Evolutionary conservation across 2,329 filamentous ascomycete genomes (phyloP), one percentile per base, ranked within the genome.

Genomic region (Colletotrichum aenigma): DNA sequence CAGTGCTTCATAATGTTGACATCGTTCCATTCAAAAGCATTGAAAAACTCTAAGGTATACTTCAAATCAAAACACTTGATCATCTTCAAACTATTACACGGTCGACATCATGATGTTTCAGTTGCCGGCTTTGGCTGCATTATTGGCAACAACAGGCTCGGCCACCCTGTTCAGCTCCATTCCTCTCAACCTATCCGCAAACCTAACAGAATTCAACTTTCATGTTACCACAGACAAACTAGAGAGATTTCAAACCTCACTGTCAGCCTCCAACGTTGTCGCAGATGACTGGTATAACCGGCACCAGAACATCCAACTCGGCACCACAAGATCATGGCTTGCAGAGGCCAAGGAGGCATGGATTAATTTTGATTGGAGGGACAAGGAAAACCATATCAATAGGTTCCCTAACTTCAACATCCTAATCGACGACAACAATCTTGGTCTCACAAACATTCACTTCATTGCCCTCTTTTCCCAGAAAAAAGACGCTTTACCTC

Each of bases 401-500:
- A 15, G 16, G n/a, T 56, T 56, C 21, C 52, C 52, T 16, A 56
- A 56, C 13, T 56, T 56, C 52, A 56, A 56, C 10, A 56, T 56
- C 12, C 13, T 21, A 56, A 56, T 56, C 52, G 21, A 56, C 12
- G 52, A 56, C 24, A 26, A 13, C 15, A 21, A 26, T 18, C 15
- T 56, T 56, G 21, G 52, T 15, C 6, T 13, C n/a, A 56, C 52
- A 10, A 56, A 26, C 4, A 56, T 56, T 26, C 52, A 56, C 24
- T 56, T 56, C 52, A 56, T 56, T 10, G 52, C 52, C 21, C 52
- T 56, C 7, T 56, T 26, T 56, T 91, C 90, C 1, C 77, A 84
- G 65, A 87, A 86, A 21, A 48, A 80, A 2, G 84, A 88, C 77
- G 90, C 90, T 1, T 84, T 88, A 3, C 90, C 90, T 0, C 77